Percentiles rank a stretch among this genome's conserved stretches.
Evolutionary conservation across 2,329 filamentous ascomycete species (phyloP).

Genomic region (Tolypocladium capitatum): DNA sequence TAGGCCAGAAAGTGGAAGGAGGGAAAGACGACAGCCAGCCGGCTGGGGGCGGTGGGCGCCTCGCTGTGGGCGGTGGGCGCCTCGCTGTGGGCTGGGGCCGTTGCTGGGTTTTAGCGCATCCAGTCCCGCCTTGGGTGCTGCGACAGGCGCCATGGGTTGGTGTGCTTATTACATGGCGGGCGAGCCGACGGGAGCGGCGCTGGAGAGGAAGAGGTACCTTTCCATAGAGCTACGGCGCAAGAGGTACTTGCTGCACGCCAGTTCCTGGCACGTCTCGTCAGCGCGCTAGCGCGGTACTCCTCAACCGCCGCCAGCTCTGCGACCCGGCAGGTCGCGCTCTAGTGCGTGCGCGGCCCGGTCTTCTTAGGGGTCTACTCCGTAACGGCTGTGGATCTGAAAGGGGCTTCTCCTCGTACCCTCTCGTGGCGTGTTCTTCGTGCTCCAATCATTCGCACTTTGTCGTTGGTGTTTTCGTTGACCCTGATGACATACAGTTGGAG

Average conservation of each 20-base stretch:
- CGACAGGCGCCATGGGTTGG: neutral
- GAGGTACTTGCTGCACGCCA: neutral
- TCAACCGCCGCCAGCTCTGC: neutral
- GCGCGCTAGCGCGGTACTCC: neutral
- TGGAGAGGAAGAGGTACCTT: neutral
- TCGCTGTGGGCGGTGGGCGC: neutral
- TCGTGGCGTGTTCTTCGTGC: too few species aligned
- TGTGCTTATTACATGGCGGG: too few species aligned
- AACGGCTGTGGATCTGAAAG: neutral
- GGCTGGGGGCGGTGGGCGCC: neutral
- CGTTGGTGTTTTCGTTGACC: neutral
- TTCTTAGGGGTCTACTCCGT: too few species aligned
- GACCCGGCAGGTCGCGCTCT: neutral
- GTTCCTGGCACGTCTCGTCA: neutral
- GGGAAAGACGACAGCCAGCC: neutral
- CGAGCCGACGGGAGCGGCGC: neutral
- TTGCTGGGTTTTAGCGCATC: neutral
- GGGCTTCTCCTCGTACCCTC: too few species aligned
- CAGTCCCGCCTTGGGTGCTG: neutral
- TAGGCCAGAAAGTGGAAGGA: neutral
- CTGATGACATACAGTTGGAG: neutral
- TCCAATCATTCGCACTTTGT: neutral
- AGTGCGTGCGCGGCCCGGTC: too few species aligned
- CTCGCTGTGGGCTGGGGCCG: neutral
- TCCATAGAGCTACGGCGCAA: neutral